Base-by-base conservation (phyloP, 1,284 basidiomycete species). In the Volvariella volvacea region DNA sequence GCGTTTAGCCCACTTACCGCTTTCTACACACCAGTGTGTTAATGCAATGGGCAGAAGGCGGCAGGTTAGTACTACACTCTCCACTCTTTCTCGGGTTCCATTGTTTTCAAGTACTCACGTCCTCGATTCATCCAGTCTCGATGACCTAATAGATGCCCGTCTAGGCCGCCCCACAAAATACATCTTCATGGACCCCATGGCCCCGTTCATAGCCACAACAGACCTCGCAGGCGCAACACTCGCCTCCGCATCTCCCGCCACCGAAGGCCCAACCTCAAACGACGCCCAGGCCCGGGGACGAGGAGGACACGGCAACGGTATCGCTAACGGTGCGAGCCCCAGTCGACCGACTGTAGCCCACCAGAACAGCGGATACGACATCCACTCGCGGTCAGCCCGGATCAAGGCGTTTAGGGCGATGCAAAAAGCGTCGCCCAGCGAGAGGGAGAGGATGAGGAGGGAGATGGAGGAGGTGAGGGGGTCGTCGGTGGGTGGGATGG, bases 11-110 rank as follows among this genome's bases (percentile, higher is more conserved):
- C 39, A 32, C 17, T 38, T 28, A 41, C 31, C 7, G 6, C 25
- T 28, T 38, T 44, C 19, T 22, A 34, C 40, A 3, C 32, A 41
- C 21, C 54, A 90, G 88, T 55, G 81, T 94, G 1, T 70, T 94
- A 9, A 94, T 94, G 91, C 89, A 93, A 71, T 94, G 86, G 82
- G 92, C 91, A 0, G 89, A 92, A 66, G 87, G 86, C 2, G 91
- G 91, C 53, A 77, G 75, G 74, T 73, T 40, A 40, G 25, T 28
- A 28, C 12, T 6, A 6, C 12, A 25, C 32, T 33, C 37, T 22
- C 21, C n/a, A 20, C 21, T 37, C 28, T 16, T 16, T 9, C 22
- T 22, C n/a, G n/a, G n/a, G n/a, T n/a, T n/a, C n/a, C 30, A 31
- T 31, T 31, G n/a, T 31, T 19, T 39, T n/a, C n/a, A n/a, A n/a